Conservation (phyloP, 768 basidiomycete genomes). For the Chalciporus piperatus region DNA sequence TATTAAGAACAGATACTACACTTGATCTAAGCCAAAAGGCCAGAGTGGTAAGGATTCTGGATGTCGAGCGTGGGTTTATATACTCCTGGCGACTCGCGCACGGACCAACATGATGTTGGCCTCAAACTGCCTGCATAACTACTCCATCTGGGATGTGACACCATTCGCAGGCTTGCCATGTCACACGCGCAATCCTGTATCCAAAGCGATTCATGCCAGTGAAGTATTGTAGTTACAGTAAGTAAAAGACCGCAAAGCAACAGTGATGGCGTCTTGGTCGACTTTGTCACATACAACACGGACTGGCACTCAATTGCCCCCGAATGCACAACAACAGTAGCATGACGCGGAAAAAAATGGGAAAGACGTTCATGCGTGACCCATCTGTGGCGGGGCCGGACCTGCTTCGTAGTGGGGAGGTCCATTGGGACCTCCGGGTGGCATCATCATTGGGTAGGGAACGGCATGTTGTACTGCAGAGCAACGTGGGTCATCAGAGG, state of each 20-base stretch:
- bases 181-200: conserved; percentile 9
- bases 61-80: conserved; percentile 1
- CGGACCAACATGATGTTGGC: conserved; percentile 16
- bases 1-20: conserved; percentile 69
- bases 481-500: conserved; percentile 26
- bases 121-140: no score
- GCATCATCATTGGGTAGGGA: conserved; percentile 89
- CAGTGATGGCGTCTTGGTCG: conserved; percentile 1
- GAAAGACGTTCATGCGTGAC: conserved; percentile 49
- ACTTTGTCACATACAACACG: conserved; percentile 29
- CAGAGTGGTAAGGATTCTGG: conserved; percentile 24
- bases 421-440: conserved; percentile 60
- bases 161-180: no score
- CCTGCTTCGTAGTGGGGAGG: conserved; percentile 76
- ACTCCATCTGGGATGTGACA: no score
- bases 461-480: conserved; percentile 78
- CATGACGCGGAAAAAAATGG: conserved; percentile 9
- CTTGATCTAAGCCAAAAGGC: conserved; percentile 76
- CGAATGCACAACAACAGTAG: conserved; percentile 29
- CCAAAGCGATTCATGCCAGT: conserved; percentile 29
- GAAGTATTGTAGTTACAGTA: conserved; percentile 28
- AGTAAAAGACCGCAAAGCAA: conserved; percentile 10
- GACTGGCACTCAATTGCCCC: conserved; percentile 19
- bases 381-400: conserved; percentile 70
- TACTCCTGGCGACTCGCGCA: conserved; percentile 10